phyloP scores from a whole-genome alignment of 1,284 basidiomycete genomes.

The Apiotrichum veenhuisii region DNA sequence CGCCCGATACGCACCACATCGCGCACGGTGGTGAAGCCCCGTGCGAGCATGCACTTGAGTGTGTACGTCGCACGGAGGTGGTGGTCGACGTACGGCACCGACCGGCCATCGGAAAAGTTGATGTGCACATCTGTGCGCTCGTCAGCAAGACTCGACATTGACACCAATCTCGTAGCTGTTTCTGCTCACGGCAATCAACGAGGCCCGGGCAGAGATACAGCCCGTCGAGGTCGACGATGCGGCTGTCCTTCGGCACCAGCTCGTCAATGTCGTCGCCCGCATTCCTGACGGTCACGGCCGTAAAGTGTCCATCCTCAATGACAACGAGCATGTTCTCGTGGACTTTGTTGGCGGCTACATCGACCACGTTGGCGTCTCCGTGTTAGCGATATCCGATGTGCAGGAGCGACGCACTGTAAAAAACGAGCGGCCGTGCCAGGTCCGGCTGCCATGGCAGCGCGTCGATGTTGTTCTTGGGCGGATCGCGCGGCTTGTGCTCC shows the following conservation, averaged over 20 bases:
- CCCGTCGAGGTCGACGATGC: conserved; percentile 16
- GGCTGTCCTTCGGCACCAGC: not conserved
- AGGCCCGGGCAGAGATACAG: conserved; percentile 24
- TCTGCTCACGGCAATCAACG: conserved; percentile 22
- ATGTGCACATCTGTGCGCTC: conserved; percentile 25
- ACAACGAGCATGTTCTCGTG: conserved; percentile 8
- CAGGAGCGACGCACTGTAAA: not conserved
- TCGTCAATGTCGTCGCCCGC: too few relatives aligned
- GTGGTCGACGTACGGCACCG: conserved; percentile 15
- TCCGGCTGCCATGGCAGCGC: conserved; percentile 8
- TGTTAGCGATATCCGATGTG: not conserved
- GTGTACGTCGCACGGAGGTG: conserved; percentile 38
- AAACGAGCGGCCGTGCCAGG: conserved; percentile 7
- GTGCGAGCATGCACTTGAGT: conserved; percentile 51
- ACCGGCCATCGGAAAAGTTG: conserved; percentile 21
- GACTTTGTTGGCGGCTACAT: conserved; percentile 17
- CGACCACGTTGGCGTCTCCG: conserved; percentile 22
- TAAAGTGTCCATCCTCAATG: conserved; percentile 19
- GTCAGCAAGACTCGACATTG: too few relatives aligned
- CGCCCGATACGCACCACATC: conserved; percentile 32
- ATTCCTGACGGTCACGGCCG: not conserved
- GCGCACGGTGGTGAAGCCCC: conserved; percentile 56
- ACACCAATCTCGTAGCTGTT: too few relatives aligned
- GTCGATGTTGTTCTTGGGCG: conserved; percentile 13
- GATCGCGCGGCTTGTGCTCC: conserved; percentile 3